These are phyloP conservation scores for Phialophora verrucosa DNA, from an alignment of 2,329 filamentous ascomycete species.

Conservation along the genomic window DNA sequence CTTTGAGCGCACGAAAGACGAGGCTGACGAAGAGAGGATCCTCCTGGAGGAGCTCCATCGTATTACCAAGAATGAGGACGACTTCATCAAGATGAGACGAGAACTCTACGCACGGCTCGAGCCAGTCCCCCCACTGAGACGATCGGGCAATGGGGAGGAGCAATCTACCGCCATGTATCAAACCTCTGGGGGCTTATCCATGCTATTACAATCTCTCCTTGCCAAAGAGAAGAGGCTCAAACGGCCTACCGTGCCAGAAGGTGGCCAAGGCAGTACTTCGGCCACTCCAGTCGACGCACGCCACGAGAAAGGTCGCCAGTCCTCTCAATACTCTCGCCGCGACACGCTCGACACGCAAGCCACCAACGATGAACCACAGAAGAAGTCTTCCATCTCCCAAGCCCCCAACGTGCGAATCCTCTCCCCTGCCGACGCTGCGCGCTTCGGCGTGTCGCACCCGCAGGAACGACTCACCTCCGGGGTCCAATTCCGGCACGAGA, in stretches of 20 bases:
- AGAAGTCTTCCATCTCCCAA: constrained; percentile 47
- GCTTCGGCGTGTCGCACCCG: constrained; percentile 83
- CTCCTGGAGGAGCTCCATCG: constrained; percentile 88
- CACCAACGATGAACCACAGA: constrained; percentile 44
- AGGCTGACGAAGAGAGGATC: constrained; percentile 89
- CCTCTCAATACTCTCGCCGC: constrained; percentile 42
- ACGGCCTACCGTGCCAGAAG: constrained; percentile 71
- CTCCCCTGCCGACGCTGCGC: constrained; percentile 73
- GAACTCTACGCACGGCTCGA: constrained; percentile 88
- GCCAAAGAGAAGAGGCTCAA: constrained; percentile 88
- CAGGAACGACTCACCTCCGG: constrained; percentile 84
- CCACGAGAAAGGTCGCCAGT: constrained; percentile 37
- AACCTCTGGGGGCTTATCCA: constrained; percentile 77
- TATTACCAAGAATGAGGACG: constrained; percentile 84
- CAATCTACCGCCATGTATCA: constrained; percentile 67
- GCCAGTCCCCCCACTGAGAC: constrained; percentile 72
- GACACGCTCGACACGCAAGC: constrained; percentile 38
- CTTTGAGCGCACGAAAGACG: constrained; percentile 79
- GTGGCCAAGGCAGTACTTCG: constrained; percentile 59
- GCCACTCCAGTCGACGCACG: constrained; percentile 45
- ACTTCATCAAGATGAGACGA: constrained; percentile 83
- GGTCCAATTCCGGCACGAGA: constrained; percentile 81
- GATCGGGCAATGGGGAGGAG: constrained; percentile 56
- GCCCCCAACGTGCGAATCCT: constrained; percentile 70
- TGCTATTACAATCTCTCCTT: constrained; percentile 81